These are phyloP conservation scores for Exophiala bonariae DNA, from an alignment of 2,329 filamentous ascomycete species.

Conservation along the genomic window DNA sequence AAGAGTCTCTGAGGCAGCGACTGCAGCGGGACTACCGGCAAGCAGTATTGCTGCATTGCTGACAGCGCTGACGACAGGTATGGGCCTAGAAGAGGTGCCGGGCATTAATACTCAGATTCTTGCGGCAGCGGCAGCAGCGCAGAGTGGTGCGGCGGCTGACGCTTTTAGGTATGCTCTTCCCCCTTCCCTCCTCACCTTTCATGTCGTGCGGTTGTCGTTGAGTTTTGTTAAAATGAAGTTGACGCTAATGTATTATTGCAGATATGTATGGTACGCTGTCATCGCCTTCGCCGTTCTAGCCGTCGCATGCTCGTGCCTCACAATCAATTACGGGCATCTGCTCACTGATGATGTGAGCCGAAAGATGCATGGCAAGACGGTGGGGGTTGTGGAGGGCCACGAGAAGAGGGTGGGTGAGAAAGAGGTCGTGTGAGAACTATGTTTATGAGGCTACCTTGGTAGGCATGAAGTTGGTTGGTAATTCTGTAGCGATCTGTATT, in stretches of 20 bases:
- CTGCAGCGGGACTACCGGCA: constrained; percentile 38
- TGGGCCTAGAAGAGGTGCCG: constrained; percentile 29
- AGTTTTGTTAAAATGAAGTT: background rate
- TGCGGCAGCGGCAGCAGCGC: constrained; percentile 27
- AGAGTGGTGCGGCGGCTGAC: background rate
- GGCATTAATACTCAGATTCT: constrained; percentile 36
- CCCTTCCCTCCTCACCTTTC: no score
- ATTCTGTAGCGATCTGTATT: no score
- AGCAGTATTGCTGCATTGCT: constrained; percentile 36
- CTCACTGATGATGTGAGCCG: constrained; percentile 1
- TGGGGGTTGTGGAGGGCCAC: background rate
- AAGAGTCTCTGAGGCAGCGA: constrained; percentile 30
- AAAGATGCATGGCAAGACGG: background rate
- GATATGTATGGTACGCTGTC: constrained; percentile 8
- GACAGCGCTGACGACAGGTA: constrained; percentile 34
- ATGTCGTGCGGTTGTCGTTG: no score
- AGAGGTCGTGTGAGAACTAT: no score
- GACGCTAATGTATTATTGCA: background rate
- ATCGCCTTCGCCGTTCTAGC: constrained; percentile 1
- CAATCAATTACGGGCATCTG: background rate
- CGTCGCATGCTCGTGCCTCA: background rate
- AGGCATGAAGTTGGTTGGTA: no score
- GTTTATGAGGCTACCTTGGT: no score
- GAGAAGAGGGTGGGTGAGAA: background rate
- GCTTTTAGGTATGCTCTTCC: background rate